Percentiles rank a stretch among this genome's conserved stretches.
Evolutionary conservation across 106 monocot species (phyloP).

Genomic region (Alisma plantagoaquatica): DNA sequence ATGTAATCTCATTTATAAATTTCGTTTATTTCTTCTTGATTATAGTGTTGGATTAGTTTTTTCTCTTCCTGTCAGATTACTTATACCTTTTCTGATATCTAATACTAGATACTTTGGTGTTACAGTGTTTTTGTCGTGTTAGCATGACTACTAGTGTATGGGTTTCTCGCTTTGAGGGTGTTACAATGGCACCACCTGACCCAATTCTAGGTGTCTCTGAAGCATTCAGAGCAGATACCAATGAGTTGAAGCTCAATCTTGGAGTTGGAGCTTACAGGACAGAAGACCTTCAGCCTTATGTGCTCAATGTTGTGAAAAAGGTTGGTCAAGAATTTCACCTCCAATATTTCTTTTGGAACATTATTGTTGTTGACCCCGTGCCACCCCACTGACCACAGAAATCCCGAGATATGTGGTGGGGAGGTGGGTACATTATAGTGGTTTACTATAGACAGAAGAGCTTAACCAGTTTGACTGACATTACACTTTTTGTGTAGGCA

Average conservation of each 20-base stretch:
- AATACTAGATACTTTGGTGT: slow-evolving; percentile 5
- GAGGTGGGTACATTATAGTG: no score
- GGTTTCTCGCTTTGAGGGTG: slow-evolving; percentile 85
- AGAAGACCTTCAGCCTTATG: slow-evolving; percentile 97
- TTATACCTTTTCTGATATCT: no score
- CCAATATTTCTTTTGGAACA: no score
- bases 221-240: slow-evolving; percentile 80
- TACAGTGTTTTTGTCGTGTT: slow-evolving; percentile 42
- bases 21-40: no score
- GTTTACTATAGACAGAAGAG: no score
- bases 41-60: no score
- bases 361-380: no score
- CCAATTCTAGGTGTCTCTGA: slow-evolving; percentile 97
- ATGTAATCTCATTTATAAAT: no score
- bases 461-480: no score
- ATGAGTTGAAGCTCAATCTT: slow-evolving; percentile 89
- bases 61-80: no score
- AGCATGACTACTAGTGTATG: slow-evolving; percentile 55
- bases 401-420: no score
- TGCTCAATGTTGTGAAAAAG: slow-evolving; percentile 95
- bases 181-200: slow-evolving; percentile 95
- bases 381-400: no score
- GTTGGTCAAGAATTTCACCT: slow-evolving; percentile 22
- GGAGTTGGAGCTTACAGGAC: slow-evolving; percentile 96
- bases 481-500: slow-evolving; percentile 44